phyloP scores from a whole-genome alignment of 2,329 filamentous ascomycete genomes.

The Apiospora sp. region DNA sequence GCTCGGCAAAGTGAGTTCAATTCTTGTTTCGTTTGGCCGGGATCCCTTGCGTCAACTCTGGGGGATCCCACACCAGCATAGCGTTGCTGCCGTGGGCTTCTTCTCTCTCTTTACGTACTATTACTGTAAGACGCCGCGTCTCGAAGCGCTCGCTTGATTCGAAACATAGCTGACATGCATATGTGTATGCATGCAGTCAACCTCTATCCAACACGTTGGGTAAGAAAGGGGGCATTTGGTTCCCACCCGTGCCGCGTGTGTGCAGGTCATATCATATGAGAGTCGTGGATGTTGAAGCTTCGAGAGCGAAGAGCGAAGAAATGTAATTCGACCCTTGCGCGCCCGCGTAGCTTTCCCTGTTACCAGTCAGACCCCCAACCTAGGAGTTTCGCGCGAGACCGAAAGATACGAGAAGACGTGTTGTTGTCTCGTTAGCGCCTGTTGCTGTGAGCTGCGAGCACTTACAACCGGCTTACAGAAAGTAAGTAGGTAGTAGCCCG shows the following conservation, averaged over 20 bases:
- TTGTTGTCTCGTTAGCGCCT: background rate
- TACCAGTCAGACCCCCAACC: background rate
- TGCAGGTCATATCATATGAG: constrained; percentile 2
- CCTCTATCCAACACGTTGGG: background rate
- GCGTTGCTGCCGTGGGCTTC: background rate
- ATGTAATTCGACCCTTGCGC: background rate
- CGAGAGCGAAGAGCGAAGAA: background rate
- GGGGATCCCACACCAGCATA: background rate
- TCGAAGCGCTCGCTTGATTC: constrained; percentile 21
- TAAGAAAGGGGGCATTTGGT: background rate
- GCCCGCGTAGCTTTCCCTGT: background rate
- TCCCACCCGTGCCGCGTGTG: background rate
- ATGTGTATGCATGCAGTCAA: background rate
- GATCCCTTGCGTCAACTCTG: constrained; percentile 1
- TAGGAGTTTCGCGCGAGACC: background rate
- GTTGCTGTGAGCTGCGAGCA: background rate
- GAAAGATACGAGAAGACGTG: background rate
- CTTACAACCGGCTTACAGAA: background rate
- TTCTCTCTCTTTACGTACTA: too few relatives aligned
- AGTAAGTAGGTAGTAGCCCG: background rate
- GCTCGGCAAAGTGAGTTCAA: constrained; percentile 8
- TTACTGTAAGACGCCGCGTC: background rate
- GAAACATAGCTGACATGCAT: constrained; percentile 18
- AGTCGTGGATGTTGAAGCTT: background rate
- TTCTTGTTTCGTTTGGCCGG: constrained; percentile 15